Base-by-base conservation (phyloP, 75 land plant species). In the Pinus albicaulis region DNA sequence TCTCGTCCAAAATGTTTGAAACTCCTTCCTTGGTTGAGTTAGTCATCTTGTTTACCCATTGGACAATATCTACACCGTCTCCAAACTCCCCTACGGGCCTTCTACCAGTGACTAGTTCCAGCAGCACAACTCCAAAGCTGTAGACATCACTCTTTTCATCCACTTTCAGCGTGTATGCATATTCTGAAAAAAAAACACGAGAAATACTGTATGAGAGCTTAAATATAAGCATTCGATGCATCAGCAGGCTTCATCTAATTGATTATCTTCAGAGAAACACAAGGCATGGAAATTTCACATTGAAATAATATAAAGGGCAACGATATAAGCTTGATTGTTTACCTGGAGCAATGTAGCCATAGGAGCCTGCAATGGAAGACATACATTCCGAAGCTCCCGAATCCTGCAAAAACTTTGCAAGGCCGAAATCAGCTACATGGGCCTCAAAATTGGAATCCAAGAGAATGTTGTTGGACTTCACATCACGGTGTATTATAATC, bases 101-200 rank as follows among this genome's bases (percentile, higher is more conserved):
- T 72, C 90, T 76, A 22, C 95, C 95, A 2, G 73, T 91, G 3
- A 93, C 75, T 1, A 93, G 88, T 77, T 93, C 95, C 38, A 93
- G 78, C 4, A 93, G 88, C 19, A 93, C 93, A 23, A 93, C 95
- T 12, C 95, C 95, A 60, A 93, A 93, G 89, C 95, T 93, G 77
- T 93, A 93, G 12, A 93, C 90, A 48, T 93, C 95, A 63, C 91
- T 88, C 87, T 93, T 93, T 82, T 92, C 94, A 56, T 92, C 96
- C 7, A 93, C 96, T 75, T 93, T 93, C 70, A 93, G 66, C 14
- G 96, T 93, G 87, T 93, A 93, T 14, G 96, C 96, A 78, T 93
- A 93, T 75, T 93, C 96, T 93, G 88, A 58, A 71, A 24, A 72
- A 61, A 14, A 28, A 7, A 24, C 80, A 74, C 56, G 17, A 60